Base-by-base conservation (phyloP, 2,329 filamentous ascomycete genomes). In the Dactylonectria estremocensis region DNA sequence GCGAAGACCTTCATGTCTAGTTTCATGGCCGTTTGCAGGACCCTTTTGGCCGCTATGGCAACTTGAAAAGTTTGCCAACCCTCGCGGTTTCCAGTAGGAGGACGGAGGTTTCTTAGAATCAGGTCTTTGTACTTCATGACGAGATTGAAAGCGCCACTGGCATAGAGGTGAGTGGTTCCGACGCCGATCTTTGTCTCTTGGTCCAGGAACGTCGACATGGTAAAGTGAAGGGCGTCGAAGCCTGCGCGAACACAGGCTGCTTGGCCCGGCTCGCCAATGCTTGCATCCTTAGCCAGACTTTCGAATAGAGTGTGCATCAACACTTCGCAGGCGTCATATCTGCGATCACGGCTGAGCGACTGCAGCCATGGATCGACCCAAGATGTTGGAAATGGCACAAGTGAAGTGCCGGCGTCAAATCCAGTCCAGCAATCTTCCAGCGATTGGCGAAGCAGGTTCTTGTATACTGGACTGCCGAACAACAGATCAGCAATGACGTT, bases 401-500 rank as follows among this genome's bases (percentile, higher is more conserved):
- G 84, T 4, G 87, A 84, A 13, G 82, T 40, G 6, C 70, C 81
- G 13, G 83, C 78, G 37, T 88, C 86, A n/a, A 75, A 76, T 2
- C 75, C 77, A 53, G 71, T 76, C 80, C 80, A 82, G 66, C 77
- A 81, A 46, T 80, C 74, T 22, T 87, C 84, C 49, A 90, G 83
- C 14, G 91, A 91, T 69, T 91, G 89, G 9, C 83, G 80, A 13
- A 95, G 85, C 7, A 93, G 78, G n/a, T 82, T 81, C 37, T 86
- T 86, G 73, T 93, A 90, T 3, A 88, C 86, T 8, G 91, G 90
- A 69, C 92, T 95, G 66, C 88, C 89, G 74, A 96, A 93, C 49
- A 97, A 89, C 70, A 95, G 89, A 77, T 98, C 95, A n/a, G 94
- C 90, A 54, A 98, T 90, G 37, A 92, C 90, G 48, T 91, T 91